phyloP scores from a whole-genome alignment of 768 basidiomycete species.

The Mycena albidolilacea region DNA sequence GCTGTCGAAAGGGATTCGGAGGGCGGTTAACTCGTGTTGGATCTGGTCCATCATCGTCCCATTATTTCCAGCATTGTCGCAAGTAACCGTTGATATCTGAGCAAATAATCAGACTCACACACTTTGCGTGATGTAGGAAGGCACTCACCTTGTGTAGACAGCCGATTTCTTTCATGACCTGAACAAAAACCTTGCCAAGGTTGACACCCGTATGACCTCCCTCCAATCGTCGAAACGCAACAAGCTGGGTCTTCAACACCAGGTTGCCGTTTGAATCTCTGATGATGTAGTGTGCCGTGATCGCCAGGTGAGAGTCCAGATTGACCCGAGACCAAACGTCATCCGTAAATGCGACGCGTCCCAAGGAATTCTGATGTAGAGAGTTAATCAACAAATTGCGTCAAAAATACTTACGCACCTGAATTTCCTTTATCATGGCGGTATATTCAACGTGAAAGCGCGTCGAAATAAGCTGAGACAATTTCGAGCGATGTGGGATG shows the following conservation, averaged over 20 bases:
- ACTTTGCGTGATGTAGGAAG: background rate
- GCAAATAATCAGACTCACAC: background rate
- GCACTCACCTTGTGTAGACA: conserved; percentile 23
- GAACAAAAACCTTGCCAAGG: conserved; percentile 28
- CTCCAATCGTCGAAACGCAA: conserved; percentile 37
- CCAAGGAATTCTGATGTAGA: background rate
- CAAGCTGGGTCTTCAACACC: conserved; percentile 20
- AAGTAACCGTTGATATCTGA: background rate
- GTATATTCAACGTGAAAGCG: background rate
- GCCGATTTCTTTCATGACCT: conserved; percentile 27
- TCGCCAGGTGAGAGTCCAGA: conserved; percentile 29
- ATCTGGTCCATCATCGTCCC: conserved; percentile 1
- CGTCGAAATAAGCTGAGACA: background rate
- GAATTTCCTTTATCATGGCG: background rate
- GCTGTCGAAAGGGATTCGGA: conserved; percentile 36
- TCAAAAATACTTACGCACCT: background rate
- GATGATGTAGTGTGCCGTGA: conserved; percentile 38
- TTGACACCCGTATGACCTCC: conserved; percentile 37
- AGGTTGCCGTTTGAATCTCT: conserved; percentile 19
- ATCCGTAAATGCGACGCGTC: conserved; percentile 31
- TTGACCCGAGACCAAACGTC: conserved; percentile 39
- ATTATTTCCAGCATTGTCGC: conserved; percentile 18
- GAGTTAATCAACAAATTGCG: too few species aligned
- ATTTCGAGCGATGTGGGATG: conserved; percentile 7
- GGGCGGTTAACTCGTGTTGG: background rate